Conservation (phyloP, 306 rosid species). For the Rosa rugosa region DNA sequence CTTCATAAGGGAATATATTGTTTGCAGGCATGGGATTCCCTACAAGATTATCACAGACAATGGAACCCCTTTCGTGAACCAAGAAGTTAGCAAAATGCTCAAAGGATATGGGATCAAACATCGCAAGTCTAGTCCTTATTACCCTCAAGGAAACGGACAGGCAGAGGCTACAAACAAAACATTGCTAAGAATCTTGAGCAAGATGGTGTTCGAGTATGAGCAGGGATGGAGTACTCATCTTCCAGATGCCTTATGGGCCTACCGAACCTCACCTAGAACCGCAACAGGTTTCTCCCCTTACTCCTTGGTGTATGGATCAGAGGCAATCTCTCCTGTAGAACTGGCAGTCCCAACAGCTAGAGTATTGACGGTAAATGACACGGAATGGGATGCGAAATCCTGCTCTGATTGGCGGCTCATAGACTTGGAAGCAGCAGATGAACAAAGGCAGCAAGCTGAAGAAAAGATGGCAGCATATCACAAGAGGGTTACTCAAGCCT, state of each 20-base stretch:
- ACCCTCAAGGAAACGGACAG: not conserved
- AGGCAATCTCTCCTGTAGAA: not conserved
- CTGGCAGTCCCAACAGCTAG: too few relatives aligned
- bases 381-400: too few relatives aligned
- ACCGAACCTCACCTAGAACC: not conserved
- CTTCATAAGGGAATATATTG: not conserved
- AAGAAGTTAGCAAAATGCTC: not conserved
- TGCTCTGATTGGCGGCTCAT: too few relatives aligned
- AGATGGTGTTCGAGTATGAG: not conserved
- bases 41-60: not conserved
- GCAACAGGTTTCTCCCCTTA: not conserved
- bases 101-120: not conserved
- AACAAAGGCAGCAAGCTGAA: too few relatives aligned
- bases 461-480: too few relatives aligned
- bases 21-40: not conserved
- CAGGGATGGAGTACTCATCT: not conserved
- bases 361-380: too few relatives aligned
- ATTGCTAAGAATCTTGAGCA: not conserved
- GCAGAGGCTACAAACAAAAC: not conserved
- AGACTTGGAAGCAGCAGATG: too few relatives aligned
- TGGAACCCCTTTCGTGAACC: not conserved
- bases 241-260: not conserved
- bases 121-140: not conserved
- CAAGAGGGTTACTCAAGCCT: too few relatives aligned
- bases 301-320: not conserved